Percentiles rank a stretch among this genome's conserved stretches.
Evolutionary conservation across 139 green algal genomes (phyloP).

Genomic region (Chlamydomonas sphaeroides): DNA sequence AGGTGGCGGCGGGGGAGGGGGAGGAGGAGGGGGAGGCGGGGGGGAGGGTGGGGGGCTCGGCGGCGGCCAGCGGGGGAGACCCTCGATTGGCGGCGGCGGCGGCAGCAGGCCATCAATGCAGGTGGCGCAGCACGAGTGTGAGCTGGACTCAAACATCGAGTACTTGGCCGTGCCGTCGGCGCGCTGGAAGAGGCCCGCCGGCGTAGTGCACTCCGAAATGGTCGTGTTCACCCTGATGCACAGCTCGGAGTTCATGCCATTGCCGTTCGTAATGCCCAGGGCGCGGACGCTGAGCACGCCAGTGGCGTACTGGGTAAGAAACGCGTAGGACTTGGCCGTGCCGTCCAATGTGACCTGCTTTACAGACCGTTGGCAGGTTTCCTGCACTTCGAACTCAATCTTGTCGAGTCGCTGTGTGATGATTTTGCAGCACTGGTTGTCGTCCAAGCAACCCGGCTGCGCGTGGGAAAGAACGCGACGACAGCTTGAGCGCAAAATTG

Average conservation of each 20-base stretch:
- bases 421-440: slow-evolving; percentile 24
- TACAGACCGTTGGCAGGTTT: not conserved
- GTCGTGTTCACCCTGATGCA: slow-evolving; percentile 24
- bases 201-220: not conserved
- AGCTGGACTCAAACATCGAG: slow-evolving; percentile 27
- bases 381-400: slow-evolving; percentile 25
- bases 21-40: not conserved
- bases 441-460: slow-evolving; percentile 20
- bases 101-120: not conserved
- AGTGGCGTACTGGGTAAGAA: slow-evolving; percentile 7
- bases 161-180: slow-evolving; percentile 19
- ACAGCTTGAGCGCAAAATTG: not conserved
- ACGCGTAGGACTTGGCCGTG: slow-evolving; percentile 7
- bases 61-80: not conserved
- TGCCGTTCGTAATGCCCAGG: not conserved
- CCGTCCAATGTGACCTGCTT: slow-evolving; percentile 18
- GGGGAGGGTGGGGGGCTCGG: not conserved
- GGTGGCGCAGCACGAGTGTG: slow-evolving; percentile 24
- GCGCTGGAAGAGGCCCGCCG: not conserved
- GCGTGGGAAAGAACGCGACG: not conserved
- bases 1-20: slow-evolving; percentile 16
- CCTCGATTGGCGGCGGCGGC: not conserved
- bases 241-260: not conserved
- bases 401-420: slow-evolving; percentile 4
- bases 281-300: slow-evolving; percentile 10